A percentile compares a stretch with the other conserved stretches of the same genome.
Conservation (phyloP, 2,329 filamentous ascomycete genomes). For the Acephala macrosclerotiorum region DNA sequence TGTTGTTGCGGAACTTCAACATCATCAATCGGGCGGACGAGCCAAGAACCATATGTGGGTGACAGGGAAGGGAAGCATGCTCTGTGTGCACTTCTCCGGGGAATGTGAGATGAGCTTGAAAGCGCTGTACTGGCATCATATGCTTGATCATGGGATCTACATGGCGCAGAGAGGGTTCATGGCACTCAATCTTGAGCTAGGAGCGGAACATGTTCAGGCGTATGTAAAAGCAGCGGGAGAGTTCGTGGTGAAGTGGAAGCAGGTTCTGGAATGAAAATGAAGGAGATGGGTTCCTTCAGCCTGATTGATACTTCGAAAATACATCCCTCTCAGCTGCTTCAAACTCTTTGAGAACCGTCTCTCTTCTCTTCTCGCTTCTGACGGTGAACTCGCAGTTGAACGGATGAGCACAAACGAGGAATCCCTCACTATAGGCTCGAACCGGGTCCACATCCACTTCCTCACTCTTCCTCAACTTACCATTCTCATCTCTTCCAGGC, state of each 20-base stretch:
- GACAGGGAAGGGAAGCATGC: constrained; percentile 33
- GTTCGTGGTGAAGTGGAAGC: constrained; percentile 16
- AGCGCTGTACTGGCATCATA: constrained; percentile 35
- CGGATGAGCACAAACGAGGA: constrained; percentile 43
- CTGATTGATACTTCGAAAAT: constrained; percentile 34
- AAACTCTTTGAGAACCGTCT: constrained; percentile 45
- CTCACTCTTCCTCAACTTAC: constrained; percentile 15
- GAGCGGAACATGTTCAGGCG: constrained; percentile 25
- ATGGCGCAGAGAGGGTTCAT: constrained; percentile 36
- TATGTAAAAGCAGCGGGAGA: constrained; percentile 20
- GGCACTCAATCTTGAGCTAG: constrained; percentile 33
- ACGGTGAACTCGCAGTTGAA: constrained; percentile 42
- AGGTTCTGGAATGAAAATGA: neutral
- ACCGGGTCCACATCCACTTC: constrained; percentile 36
- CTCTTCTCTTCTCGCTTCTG: constrained; percentile 37
- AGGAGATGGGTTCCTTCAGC: neutral
- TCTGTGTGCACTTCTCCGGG: constrained; percentile 33
- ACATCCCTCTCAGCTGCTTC: constrained; percentile 39
- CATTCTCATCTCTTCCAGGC: constrained; percentile 27
- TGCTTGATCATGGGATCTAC: constrained; percentile 36
- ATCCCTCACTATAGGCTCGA: constrained; percentile 44
- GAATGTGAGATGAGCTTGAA: constrained; percentile 30
- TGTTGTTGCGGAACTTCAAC: constrained; percentile 11
- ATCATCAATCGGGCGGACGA: neutral
- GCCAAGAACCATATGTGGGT: constrained; percentile 29